Base-by-base conservation (phyloP, 2,329 filamentous ascomycete genomes). In the Talaromyces rugulosus region DNA sequence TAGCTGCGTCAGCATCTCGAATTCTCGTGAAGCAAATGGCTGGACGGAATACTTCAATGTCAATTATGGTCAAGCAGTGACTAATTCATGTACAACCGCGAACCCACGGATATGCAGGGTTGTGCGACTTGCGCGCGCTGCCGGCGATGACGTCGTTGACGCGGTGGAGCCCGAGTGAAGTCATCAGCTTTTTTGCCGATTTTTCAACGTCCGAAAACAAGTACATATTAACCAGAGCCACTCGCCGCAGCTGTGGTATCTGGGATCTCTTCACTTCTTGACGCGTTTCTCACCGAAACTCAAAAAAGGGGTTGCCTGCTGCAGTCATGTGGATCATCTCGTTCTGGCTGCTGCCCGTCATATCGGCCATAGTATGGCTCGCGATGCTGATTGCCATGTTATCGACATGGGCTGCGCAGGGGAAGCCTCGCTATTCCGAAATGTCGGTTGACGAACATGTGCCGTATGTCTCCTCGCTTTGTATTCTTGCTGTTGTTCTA, bases 371-470 rank as follows among this genome's bases (percentile, higher is more conserved):
- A 70, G 79, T 82, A 72, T 85, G 83, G 83, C 72, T 63, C 82
- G 83, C 81, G 58, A 87, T 86, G 77, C 77, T 88, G 56, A 76
- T 87, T 31, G 82, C 81, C 50, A 85, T 88, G 83, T 69, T 88
- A 59, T 79, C 80, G n/a, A 77, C 72, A 62, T 88, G 86, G 86
- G 73, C 79, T 31, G 71, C 74, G 1, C 73, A 80, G 50, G 84
- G 84, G 12, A 73, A 73, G n/a, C 85, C 85, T 0, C 71, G 77
- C 44, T 86, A 85, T 63, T 52, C 74, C 0, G 81, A 80, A 27
- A 85, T 86, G 82, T 75, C 78, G 23, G 28, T 65, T 0, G 73
- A 73, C 23, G 86, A 88, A 68, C 75, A 66, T 2, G 83, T 88
- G 28, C 82, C 85, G 70, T 86, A 81, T 67, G 75, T 69, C n/a